A percentile compares a stretch with the other conserved stretches of the same genome.
phyloP scores from a whole-genome alignment of 768 basidiomycete species.

The Imleria badia region DNA sequence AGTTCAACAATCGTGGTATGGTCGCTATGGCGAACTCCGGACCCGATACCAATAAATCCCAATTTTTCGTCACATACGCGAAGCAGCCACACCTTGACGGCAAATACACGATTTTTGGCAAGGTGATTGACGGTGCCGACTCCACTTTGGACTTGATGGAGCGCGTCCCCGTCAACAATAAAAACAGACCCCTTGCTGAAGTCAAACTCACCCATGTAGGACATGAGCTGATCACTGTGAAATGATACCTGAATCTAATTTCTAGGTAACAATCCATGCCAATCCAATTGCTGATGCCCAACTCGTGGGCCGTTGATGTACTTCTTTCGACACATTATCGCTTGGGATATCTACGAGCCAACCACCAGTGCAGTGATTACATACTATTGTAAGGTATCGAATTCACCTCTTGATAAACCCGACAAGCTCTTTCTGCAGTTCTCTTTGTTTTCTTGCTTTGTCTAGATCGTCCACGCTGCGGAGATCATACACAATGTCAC shows the following conservation, averaged over 20 bases:
- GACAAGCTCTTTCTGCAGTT: constrained; percentile 88
- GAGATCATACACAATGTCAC: constrained; percentile 91
- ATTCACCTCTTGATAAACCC: constrained; percentile 74
- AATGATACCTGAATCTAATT: constrained; percentile 2
- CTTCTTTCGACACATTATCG: background rate
- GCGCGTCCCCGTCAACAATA: constrained; percentile 83
- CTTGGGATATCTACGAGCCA: constrained; percentile 1
- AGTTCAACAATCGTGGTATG: constrained; percentile 95
- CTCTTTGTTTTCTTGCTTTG: constrained; percentile 73
- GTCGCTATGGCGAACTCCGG: constrained; percentile 99
- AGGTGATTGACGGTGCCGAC: constrained; percentile 98
- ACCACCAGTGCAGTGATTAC: constrained; percentile 9
- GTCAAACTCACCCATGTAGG: constrained; percentile 81
- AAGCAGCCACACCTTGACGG: constrained; percentile 94
- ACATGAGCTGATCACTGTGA: background rate
- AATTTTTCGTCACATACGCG: constrained; percentile 87
- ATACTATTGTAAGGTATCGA: constrained; percentile 15
- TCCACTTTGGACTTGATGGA: constrained; percentile 94
- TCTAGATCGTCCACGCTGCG: constrained; percentile 86
- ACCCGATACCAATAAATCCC: constrained; percentile 88
- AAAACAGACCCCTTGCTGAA: constrained; percentile 84
- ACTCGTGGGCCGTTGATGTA: constrained; percentile 25
- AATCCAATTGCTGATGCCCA: constrained; percentile 90
- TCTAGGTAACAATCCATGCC: constrained; percentile 83
- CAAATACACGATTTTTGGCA: constrained; percentile 93